These are phyloP conservation scores for Malassezia pachydermatis DNA, from an alignment of 1,284 basidiomycete species.

Conservation along the genomic window DNA sequence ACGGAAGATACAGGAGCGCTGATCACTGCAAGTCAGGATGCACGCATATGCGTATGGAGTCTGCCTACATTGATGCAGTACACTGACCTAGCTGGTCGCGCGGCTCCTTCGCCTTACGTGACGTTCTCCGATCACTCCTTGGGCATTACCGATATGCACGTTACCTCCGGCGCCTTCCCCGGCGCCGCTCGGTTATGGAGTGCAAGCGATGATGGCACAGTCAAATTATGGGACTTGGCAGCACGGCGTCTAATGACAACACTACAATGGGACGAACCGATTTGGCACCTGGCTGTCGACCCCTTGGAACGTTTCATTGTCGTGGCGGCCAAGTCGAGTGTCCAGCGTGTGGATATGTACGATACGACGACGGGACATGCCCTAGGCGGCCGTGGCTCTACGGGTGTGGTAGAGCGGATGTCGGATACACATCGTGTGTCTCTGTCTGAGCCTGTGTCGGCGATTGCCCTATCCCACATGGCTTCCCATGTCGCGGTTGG, in stretches of 20 bases:
- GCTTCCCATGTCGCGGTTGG: slow-evolving; percentile 54
- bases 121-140: slow-evolving; percentile 82
- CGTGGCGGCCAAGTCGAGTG: slow-evolving; percentile 54
- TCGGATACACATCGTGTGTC: slow-evolving; percentile 6
- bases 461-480: slow-evolving; percentile 64
- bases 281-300: slow-evolving; percentile 66
- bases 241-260: slow-evolving; percentile 70
- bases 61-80: slow-evolving; percentile 61
- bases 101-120: slow-evolving; percentile 61
- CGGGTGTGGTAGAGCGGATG: not conserved
- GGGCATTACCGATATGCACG: slow-evolving; percentile 68
- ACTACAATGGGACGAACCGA: slow-evolving; percentile 64
- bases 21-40: slow-evolving; percentile 78
- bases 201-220: slow-evolving; percentile 75
- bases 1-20: slow-evolving; percentile 69
- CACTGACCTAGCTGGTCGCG: slow-evolving; percentile 25
- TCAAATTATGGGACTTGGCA: slow-evolving; percentile 81
- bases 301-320: slow-evolving; percentile 76
- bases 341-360: slow-evolving; percentile 67
- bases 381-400: slow-evolving; percentile 6
- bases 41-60: slow-evolving; percentile 76
- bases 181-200: slow-evolving; percentile 63
- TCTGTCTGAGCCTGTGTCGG: slow-evolving; percentile 52
- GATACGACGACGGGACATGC: slow-evolving; percentile 34
- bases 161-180: slow-evolving; percentile 70